Conservation (phyloP, 1,139 yeast species). For the Pichia norvegensis region DNA sequence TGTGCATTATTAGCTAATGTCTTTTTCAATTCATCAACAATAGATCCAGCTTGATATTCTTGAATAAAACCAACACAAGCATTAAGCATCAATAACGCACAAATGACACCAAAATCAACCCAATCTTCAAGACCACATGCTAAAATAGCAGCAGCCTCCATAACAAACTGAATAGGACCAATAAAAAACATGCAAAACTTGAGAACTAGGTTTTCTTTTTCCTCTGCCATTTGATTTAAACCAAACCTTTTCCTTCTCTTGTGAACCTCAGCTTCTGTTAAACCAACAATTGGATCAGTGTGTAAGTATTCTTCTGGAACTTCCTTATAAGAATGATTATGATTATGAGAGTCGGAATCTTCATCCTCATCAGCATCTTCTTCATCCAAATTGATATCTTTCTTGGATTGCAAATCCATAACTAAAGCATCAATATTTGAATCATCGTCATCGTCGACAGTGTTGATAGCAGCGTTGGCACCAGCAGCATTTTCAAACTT, state of each 20-base stretch:
- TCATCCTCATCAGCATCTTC: conserved; percentile 21
- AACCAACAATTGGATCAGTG: conserved; percentile 80
- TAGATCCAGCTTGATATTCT: conserved; percentile 96
- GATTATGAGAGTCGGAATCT: conserved; percentile 47
- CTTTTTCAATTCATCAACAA: conserved; percentile 90
- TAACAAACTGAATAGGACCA: conserved; percentile 98
- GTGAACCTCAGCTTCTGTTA: conserved; percentile 70
- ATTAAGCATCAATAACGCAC: conserved; percentile 79
- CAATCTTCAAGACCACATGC: conserved; percentile 98
- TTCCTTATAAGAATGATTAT: conserved; percentile 50
- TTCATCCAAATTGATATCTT: neutral
- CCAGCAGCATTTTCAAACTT: neutral
- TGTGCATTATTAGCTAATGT: conserved; percentile 84
- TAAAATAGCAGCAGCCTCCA: conserved; percentile 96
- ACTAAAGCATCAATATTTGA: conserved; percentile 70
- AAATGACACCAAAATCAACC: conserved; percentile 98
- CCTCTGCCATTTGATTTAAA: conserved; percentile 92
- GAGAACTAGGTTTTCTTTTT: conserved; percentile 70
- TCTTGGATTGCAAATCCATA: conserved; percentile 46
- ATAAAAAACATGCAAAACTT: conserved; percentile 90
- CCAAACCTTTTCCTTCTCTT: conserved; percentile 93
- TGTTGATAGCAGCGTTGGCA: neutral
- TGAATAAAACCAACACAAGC: conserved; percentile 95
- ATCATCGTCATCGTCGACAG: conserved; percentile 19
- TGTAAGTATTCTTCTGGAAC: conserved; percentile 87